These are phyloP conservation scores for Pinus taeda DNA, from an alignment of 75 land plant species.

Conservation along the genomic window DNA sequence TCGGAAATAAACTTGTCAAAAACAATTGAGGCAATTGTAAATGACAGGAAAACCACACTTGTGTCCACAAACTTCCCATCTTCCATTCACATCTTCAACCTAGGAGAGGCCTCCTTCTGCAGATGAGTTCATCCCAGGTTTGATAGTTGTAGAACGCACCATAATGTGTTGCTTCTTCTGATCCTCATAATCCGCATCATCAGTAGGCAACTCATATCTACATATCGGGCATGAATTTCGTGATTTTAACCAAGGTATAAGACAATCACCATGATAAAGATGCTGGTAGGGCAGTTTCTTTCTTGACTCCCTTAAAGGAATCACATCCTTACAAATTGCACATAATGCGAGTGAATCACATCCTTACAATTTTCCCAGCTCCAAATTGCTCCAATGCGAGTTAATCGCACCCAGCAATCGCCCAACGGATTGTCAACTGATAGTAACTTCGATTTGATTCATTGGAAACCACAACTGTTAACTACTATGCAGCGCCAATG, in stretches of 20 bases:
- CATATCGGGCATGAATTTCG: conserved; percentile 77
- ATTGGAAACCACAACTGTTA: too few species aligned
- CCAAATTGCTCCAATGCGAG: too few species aligned
- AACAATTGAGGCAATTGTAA: too few species aligned
- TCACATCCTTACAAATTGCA: conserved; percentile 64
- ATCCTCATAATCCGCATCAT: conserved; percentile 72
- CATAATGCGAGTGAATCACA: conserved; percentile 29
- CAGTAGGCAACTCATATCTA: conserved; percentile 70
- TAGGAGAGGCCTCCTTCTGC: conserved; percentile 1
- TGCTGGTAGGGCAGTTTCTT: conserved; percentile 76
- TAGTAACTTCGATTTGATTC: too few species aligned
- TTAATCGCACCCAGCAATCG: too few species aligned
- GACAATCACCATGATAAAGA: conserved; percentile 62
- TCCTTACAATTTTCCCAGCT: conserved; percentile 34
- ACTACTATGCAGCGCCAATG: too few species aligned
- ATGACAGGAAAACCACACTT: not conserved
- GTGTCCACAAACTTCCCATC: conserved; percentile 1
- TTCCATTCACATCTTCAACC: not conserved
- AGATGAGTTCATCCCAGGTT: conserved; percentile 5
- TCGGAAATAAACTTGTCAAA: too few species aligned
- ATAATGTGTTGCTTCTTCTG: conserved; percentile 20
- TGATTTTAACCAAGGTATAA: conserved; percentile 61
- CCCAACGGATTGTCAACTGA: too few species aligned
- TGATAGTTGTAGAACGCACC: not conserved
- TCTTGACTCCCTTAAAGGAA: conserved; percentile 30